Base-by-base conservation (phyloP, 805 yeast genomes). In the Myxozyma melibiosi region DNA sequence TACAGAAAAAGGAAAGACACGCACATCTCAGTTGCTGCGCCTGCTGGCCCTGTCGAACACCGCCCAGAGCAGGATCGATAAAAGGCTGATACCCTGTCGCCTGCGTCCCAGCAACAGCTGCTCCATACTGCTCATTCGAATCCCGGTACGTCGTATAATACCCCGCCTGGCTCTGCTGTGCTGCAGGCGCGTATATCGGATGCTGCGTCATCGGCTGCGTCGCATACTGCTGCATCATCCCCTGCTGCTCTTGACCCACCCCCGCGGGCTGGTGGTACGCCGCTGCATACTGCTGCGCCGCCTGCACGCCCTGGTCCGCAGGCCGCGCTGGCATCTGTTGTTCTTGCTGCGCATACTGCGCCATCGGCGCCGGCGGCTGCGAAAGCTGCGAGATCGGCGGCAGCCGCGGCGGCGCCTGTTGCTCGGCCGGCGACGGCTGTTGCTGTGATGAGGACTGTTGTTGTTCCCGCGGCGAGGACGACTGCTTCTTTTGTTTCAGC, bases 351-450 rank as follows among this genome's bases (percentile, higher is more conserved):
- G 44, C 48, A 27, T 37, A 40, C 7, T 38, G 48, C 30, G 38
- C n/a, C 22, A 38, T 13, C 25, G 25, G 53, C 7, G 39, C 31
- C 14, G 51, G 48, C n/a, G 50, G 50, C 27, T 48, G 53, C 13
- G 55, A 41, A 13, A 56, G 7, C 11, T 57, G 61, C 7, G 61
- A 57, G 6, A 57, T 57, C n/a, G 61, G 61, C 3, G 61, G 61
- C 28, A 57, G 30, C 3, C 56, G 48, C 7, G 52, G 38, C 14
- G 37, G 44, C 14, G 27, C 24, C 8, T 24, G 35, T 1, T 42
- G 44, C 42, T 24, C 34, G 16, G 27, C 22, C 13, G 33, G 18
- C 7, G 44, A 25, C 18, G 34, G 11, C 13, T 18, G 43, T 24
- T 38, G 46, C 30, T 35, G 37, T 9, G 55, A 42, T n/a, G 18